Conservation (phyloP, 1,139 yeast genomes). For the Kodamaea ohmeri region DNA sequence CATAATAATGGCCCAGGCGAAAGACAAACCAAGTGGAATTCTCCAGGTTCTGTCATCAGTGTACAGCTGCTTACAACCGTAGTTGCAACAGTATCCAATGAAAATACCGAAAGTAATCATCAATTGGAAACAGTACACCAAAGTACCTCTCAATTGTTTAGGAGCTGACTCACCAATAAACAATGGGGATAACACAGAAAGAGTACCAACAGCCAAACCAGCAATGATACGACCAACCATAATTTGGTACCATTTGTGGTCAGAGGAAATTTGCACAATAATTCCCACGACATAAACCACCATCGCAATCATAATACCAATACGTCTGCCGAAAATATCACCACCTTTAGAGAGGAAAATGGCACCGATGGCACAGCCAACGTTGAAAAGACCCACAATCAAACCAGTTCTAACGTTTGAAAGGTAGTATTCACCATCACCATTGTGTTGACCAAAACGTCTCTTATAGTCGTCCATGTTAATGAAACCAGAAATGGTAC, state of each 20-base stretch:
- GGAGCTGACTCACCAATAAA: slow-evolving; percentile 27
- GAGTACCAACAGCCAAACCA: slow-evolving; percentile 26
- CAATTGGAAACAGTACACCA: slow-evolving; percentile 27
- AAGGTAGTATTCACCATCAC: slow-evolving; percentile 20
- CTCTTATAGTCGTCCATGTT: slow-evolving; percentile 23
- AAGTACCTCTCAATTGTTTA: slow-evolving; percentile 24
- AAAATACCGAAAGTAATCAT: slow-evolving; percentile 34
- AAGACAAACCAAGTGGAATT: slow-evolving; percentile 23
- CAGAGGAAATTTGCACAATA: slow-evolving; percentile 22
- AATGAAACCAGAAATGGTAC: slow-evolving; percentile 29
- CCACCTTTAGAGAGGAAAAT: slow-evolving; percentile 22
- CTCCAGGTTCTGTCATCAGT: slow-evolving; percentile 46
- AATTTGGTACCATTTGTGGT: slow-evolving; percentile 45
- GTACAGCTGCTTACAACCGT: slow-evolving; percentile 18
- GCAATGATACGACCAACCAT: slow-evolving; percentile 44
- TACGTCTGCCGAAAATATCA: slow-evolving; percentile 24
- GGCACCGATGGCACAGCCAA: slow-evolving; percentile 27
- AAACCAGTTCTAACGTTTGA: slow-evolving; percentile 20
- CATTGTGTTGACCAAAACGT: slow-evolving; percentile 20
- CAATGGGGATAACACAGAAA: slow-evolving; percentile 24
- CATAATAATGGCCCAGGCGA: slow-evolving; percentile 24
- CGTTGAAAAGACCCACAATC: slow-evolving; percentile 25
- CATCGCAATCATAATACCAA: slow-evolving; percentile 25
- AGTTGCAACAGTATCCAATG: slow-evolving; percentile 40
- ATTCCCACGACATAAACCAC: slow-evolving; percentile 24